phyloP scores from a whole-genome alignment of 306 rosid species.

The Citrullus amarus region DNA sequence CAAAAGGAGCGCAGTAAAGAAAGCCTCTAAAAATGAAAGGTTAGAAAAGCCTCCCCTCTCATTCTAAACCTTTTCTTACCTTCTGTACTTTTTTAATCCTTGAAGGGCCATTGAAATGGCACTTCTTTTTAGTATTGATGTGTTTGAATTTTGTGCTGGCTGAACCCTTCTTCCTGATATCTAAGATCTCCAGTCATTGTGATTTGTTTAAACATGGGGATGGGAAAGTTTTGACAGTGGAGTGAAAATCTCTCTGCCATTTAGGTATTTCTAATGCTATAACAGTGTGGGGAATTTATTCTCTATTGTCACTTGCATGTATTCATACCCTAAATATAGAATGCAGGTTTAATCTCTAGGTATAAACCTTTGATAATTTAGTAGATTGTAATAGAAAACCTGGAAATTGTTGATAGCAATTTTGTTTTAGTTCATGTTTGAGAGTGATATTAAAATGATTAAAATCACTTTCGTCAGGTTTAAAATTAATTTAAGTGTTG shows the following conservation, averaged over 20 bases:
- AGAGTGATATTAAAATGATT: no score
- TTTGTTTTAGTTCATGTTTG: no score
- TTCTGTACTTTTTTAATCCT: not conserved
- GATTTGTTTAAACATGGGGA: not conserved
- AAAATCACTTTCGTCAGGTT: no score
- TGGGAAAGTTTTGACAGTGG: not conserved
- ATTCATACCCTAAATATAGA: not conserved
- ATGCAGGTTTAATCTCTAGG: not conserved
- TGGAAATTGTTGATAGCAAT: no score
- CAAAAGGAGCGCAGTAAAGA: constrained; percentile 12
- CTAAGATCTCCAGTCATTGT: not conserved
- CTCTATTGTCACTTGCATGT: not conserved
- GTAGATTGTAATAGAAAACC: no score
- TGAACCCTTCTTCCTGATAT: not conserved
- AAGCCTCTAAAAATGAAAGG: not conserved
- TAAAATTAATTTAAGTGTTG: no score
- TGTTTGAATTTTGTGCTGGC: not conserved
- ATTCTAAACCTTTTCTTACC: not conserved
- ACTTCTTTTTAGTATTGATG: not conserved
- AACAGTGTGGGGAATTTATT: not conserved
- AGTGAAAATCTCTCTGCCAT: not conserved
- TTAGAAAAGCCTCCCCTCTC: not conserved
- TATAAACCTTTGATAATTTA: not conserved
- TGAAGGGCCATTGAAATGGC: not conserved
- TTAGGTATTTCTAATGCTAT: not conserved